Conservation (phyloP, 1,139 yeast species). For the Taiozyma sp. region DNA sequence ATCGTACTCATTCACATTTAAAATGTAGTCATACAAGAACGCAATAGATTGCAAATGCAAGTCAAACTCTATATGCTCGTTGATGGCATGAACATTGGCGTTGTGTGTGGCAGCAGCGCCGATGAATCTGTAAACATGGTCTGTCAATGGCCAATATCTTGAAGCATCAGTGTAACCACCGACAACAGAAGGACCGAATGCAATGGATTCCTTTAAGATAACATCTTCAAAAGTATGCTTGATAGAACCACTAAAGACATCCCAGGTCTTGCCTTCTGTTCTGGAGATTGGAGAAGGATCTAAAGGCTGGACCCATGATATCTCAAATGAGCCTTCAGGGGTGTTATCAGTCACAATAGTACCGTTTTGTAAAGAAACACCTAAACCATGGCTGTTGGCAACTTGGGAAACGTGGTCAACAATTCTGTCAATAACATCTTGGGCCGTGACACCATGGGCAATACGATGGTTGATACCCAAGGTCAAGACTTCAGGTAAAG, state of each 20-base stretch:
- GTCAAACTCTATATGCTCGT: slow-evolving; percentile 44
- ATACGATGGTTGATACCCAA: slow-evolving; percentile 56
- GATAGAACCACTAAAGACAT: slow-evolving; percentile 50
- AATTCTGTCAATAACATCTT: slow-evolving; percentile 36
- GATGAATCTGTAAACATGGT: slow-evolving; percentile 48
- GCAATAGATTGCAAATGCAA: slow-evolving; percentile 48
- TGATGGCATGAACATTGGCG: slow-evolving; percentile 43
- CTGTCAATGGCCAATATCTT: slow-evolving; percentile 55
- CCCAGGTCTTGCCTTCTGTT: slow-evolving; percentile 45
- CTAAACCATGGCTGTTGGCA: slow-evolving; percentile 44
- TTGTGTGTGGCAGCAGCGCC: slow-evolving; percentile 30
- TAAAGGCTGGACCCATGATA: slow-evolving; percentile 31
- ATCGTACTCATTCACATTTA: slow-evolving; percentile 25
- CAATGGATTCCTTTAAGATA: slow-evolving; percentile 28
- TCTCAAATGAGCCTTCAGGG: slow-evolving; percentile 36
- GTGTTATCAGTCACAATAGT: slow-evolving; percentile 25
- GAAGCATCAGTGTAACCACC: slow-evolving; percentile 63
- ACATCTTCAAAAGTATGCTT: slow-evolving; percentile 51
- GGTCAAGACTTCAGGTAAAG: slow-evolving; percentile 62
- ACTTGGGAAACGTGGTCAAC: slow-evolving; percentile 33
- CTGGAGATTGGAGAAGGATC: slow-evolving; percentile 63
- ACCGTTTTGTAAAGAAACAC: slow-evolving; percentile 36
- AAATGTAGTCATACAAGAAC: slow-evolving; percentile 47
- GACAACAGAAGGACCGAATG: slow-evolving; percentile 47
- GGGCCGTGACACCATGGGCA: slow-evolving; percentile 45